These are phyloP conservation scores for Tuctoria greenei DNA, from an alignment of 176 grass and related monocot genomes.

Conservation along the genomic window DNA sequence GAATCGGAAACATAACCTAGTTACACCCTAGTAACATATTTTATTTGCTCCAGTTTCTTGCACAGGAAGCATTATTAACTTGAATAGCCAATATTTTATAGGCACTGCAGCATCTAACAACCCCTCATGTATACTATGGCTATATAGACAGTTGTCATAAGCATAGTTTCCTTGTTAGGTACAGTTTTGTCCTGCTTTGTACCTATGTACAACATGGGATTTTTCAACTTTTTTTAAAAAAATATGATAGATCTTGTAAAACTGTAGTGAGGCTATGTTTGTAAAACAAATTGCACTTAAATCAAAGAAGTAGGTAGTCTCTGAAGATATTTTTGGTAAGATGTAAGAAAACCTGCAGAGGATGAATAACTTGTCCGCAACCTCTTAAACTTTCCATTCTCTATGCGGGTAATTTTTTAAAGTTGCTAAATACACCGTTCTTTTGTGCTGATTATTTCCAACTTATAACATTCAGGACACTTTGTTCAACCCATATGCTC, in stretches of 20 bases:
- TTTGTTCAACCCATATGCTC: constrained; percentile 68
- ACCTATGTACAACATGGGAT: background rate
- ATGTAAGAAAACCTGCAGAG: background rate
- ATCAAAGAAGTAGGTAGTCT: background rate
- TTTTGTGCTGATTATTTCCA: background rate
- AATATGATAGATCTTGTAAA: background rate
- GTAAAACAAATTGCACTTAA: background rate
- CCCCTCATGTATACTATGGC: background rate
- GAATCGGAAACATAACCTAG: background rate
- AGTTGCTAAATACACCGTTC: background rate
- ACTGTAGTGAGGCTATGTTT: background rate
- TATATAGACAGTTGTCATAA: background rate
- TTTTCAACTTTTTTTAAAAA: background rate
- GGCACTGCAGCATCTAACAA: background rate
- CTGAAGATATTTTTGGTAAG: background rate
- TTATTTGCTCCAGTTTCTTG: no score
- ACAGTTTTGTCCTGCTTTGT: background rate
- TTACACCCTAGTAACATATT: background rate
- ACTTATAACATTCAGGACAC: constrained; percentile 40
- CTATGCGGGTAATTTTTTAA: no score
- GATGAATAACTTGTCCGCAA: background rate
- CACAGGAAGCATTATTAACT: no score
- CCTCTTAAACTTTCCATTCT: no score
- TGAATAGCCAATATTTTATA: background rate
- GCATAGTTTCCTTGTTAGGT: background rate